These are phyloP conservation scores for Pisolithus albus DNA, from an alignment of 768 basidiomycete genomes.

Conservation along the genomic window DNA sequence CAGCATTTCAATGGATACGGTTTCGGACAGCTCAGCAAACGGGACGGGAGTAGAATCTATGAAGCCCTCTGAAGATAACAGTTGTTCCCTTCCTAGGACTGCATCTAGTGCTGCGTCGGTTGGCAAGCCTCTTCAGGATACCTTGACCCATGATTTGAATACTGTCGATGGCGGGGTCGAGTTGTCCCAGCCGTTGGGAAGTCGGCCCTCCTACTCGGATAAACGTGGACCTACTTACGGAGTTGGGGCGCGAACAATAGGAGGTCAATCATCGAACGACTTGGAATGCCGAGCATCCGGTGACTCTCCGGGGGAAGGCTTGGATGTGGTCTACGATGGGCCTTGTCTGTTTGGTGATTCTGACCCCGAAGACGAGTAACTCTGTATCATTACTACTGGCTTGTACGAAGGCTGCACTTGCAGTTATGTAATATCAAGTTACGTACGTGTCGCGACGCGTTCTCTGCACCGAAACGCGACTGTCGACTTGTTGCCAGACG, in stretches of 20 bases:
- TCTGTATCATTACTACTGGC: too few species aligned
- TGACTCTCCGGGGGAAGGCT: not conserved
- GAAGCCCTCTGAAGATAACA: not conserved
- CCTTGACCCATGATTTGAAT: not conserved
- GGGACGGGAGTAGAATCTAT: not conserved
- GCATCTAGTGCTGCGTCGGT: too few species aligned
- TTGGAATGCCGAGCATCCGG: not conserved
- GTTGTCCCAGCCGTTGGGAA: not conserved
- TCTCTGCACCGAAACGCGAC: too few species aligned
- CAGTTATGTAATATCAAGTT: not conserved
- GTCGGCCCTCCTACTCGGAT: too few species aligned
- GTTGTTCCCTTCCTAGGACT: not conserved
- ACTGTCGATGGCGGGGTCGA: not conserved
- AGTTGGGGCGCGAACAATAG: too few species aligned
- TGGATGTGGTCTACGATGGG: conserved; percentile 13
- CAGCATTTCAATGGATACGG: not conserved
- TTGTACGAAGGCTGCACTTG: not conserved
- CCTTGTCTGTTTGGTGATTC: conserved; percentile 27
- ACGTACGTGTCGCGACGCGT: too few species aligned
- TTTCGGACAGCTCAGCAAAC: not conserved
- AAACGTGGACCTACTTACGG: too few species aligned
- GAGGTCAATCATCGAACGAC: too few species aligned
- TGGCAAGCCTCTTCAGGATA: not conserved
- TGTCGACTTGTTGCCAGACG: too few species aligned
- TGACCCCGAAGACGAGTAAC: conserved; percentile 21